Conservation (phyloP, 169 alveolate species). For the Cystoisospora suis region DNA sequence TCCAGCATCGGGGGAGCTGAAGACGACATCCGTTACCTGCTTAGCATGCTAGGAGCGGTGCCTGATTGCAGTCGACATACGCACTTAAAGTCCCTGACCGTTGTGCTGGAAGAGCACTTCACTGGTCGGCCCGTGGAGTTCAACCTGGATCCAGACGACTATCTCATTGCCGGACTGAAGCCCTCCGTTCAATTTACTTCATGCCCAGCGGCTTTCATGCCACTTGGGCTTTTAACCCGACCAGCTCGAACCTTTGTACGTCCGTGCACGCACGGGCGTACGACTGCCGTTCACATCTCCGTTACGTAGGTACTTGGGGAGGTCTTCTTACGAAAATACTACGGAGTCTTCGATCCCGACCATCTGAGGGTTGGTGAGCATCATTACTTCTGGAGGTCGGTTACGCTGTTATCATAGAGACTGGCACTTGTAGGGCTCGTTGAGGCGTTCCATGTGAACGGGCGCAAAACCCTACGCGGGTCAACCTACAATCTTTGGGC, state of each 20-base stretch:
- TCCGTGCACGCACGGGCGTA: not conserved
- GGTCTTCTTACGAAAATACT: not conserved
- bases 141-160: not conserved
- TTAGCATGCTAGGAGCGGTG: not conserved
- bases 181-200: not conserved
- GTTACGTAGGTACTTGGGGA: not conserved
- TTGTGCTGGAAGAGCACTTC: not conserved
- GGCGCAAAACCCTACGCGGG: too few relatives aligned
- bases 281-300: not conserved
- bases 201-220: conserved; percentile 30
- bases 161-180: not conserved
- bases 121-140: not conserved
- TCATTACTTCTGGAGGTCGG: not conserved
- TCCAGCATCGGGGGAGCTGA: conserved; percentile 14
- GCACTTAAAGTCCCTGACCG: not conserved
- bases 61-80: not conserved
- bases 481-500: too few relatives aligned
- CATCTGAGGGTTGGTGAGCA: not conserved
- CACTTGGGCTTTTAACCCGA: not conserved
- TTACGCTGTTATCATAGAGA: too few relatives aligned
- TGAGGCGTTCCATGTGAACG: too few relatives aligned
- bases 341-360: conserved; percentile 12
- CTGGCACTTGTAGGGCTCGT: too few relatives aligned
- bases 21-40: not conserved
- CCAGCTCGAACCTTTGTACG: conserved; percentile 16